phyloP scores from a whole-genome alignment of 345 rosid species.

The Murraya koenigii region DNA sequence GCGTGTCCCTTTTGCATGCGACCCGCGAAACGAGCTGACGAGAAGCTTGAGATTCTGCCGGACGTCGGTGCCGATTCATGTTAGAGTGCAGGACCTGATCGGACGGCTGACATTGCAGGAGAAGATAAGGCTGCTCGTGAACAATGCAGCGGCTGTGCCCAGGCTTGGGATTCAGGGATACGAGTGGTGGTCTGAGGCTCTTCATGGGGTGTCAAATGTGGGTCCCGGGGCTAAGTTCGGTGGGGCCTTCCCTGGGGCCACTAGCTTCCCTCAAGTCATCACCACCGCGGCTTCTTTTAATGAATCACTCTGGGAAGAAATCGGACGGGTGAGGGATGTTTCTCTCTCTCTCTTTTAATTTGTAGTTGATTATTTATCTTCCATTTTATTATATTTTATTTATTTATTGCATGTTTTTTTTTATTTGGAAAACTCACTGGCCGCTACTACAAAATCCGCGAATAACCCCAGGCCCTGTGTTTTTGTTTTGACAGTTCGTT shows the following conservation, averaged over 20 bases:
- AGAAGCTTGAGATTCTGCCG: slow-evolving; percentile 55
- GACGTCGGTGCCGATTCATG: slow-evolving; percentile 46
- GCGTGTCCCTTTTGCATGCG: slow-evolving; percentile 63
- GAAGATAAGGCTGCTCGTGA: slow-evolving; percentile 71
- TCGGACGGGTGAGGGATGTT: slow-evolving; percentile 64
- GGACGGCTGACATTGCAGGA: slow-evolving; percentile 78
- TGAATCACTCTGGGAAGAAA: slow-evolving; percentile 75
- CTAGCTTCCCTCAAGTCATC: slow-evolving; percentile 97
- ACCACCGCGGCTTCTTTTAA: slow-evolving; percentile 93
- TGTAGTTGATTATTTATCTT: neutral
- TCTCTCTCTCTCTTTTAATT: too few relatives aligned
- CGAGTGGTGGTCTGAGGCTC: slow-evolving; percentile 99
- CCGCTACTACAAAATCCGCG: neutral
- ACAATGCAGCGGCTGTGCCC: slow-evolving; percentile 75
- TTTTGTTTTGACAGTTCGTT: neutral
- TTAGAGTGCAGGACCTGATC: slow-evolving; percentile 71
- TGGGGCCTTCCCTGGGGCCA: slow-evolving; percentile 70
- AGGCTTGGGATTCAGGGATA: slow-evolving; percentile 81
- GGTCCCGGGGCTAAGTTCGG: slow-evolving; percentile 77
- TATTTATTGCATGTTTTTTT: neutral
- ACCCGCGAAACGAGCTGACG: slow-evolving; percentile 52
- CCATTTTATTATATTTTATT: neutral
- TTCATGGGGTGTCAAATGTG: slow-evolving; percentile 79
- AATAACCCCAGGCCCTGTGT: too few relatives aligned
- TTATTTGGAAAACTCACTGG: neutral